Base-by-base conservation (phyloP, 2,329 filamentous ascomycete species). In the Curvularia verruculosa region DNA sequence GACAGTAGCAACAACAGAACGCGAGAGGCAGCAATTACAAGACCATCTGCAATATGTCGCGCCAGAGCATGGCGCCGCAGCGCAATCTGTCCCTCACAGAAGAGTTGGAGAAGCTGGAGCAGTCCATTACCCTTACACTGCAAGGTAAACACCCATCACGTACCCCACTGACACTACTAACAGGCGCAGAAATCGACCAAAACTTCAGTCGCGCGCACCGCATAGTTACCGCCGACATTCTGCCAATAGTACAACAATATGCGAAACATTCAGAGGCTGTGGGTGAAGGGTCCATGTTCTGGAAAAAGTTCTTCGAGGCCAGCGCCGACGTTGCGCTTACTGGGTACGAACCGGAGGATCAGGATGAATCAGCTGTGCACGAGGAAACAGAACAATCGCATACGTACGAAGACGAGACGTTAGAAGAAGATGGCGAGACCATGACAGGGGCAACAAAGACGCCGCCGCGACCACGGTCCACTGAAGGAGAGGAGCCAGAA, bases 301-400 rank as follows among this genome's bases (percentile, higher is more conserved):
- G 95, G 95, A 99, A 99, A 79, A 93, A 98, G 81, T 99, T 99
- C 82, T 99, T 99, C 78, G 95, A 99, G 79, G 92, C 95, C 34
- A 96, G 93, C 46, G 95, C 95, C 74, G 98, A 99, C 71, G 94
- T 99, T 24, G 96, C 94, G 10, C 85, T 99, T 10, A 96, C 92
- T 0, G 92, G 93, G 26, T 97, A 99, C 76, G 94, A 96, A 73
- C 93, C 96, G 72, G 83, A 87, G 21, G 86, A 86, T 13, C 75
- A 76, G 6, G 80, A 81, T 24, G 87, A 89, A n/a, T 79, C 83
- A 49, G 80, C 77, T 15, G 82, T 80, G 0, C 78, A 83, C 13
- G 71, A 78, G 26, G 73, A 76, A 24, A 75, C 74, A 3, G 71
- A 72, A 41, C 64, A 74, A 10, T 75, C 74, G 1, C 66, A 75